Evolutionary conservation across 305 asterid species (phyloP).

Genomic region (Fraxinus albicans): DNA sequence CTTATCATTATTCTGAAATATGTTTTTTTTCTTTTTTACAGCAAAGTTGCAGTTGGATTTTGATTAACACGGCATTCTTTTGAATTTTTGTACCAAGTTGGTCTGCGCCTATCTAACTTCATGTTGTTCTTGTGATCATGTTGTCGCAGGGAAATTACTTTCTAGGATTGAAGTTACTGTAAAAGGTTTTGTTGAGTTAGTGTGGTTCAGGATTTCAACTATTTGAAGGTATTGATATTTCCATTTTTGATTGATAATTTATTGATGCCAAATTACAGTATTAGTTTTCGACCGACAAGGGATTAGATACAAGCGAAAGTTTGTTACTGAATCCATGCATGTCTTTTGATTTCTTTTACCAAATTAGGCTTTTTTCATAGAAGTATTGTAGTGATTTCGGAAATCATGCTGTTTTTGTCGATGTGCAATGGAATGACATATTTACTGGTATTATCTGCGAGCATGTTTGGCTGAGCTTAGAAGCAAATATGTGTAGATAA

Average conservation of each 20-base stretch:
- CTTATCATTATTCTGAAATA: neutral
- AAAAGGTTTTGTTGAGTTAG: conserved; percentile 25
- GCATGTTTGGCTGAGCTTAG: neutral
- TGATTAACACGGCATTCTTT: neutral
- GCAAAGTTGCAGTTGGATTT: neutral
- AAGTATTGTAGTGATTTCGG: neutral
- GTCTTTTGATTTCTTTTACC: neutral
- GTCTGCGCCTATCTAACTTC: neutral
- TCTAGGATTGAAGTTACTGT: conserved; percentile 4
- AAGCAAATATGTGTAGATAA: neutral
- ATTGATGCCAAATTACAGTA: neutral
- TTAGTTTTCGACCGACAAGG: neutral
- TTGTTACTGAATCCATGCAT: neutral
- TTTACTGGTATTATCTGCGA: neutral
- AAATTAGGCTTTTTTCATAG: neutral
- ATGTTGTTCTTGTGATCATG: neutral
- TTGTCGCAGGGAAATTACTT: conserved; percentile 27
- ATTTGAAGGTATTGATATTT: conserved; percentile 22
- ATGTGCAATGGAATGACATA: neutral
- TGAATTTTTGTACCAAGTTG: neutral
- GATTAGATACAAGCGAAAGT: neutral
- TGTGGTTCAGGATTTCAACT: conserved; percentile 22
- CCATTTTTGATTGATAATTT: conserved; percentile 13
- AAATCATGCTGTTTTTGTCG: neutral
- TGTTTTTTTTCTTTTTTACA: neutral